These are phyloP conservation scores for Podila horticola DNA, from an alignment of 192 early-diverging fungal species.

Conservation along the genomic window DNA sequence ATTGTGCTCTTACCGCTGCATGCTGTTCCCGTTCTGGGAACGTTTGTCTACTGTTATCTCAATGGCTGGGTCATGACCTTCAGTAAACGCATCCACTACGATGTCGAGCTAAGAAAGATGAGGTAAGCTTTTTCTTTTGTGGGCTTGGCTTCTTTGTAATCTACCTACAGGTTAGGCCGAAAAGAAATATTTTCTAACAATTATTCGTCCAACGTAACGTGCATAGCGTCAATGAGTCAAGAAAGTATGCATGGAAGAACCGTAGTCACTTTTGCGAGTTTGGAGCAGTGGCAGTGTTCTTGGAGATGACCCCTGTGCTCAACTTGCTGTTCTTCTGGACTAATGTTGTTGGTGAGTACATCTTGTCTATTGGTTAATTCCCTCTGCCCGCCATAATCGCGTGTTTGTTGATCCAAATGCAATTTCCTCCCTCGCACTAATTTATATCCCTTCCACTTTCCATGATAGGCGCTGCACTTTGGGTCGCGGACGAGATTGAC, in stretches of 20 bases:
- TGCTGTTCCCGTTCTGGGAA: slow-evolving; percentile 66
- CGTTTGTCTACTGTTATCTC: slow-evolving; percentile 63
- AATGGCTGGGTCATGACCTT: slow-evolving; percentile 66
- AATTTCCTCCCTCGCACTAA: not conserved
- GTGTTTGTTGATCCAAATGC: not conserved
- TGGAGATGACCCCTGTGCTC: slow-evolving; percentile 71
- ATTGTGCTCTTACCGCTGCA: slow-evolving; percentile 69
- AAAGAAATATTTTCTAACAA: not conserved
- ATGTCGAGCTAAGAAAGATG: slow-evolving; percentile 58
- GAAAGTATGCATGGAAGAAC: slow-evolving; percentile 58
- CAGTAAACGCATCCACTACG: slow-evolving; percentile 61
- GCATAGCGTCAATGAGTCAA: slow-evolving; percentile 53
- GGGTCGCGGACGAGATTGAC: slow-evolving; percentile 70
- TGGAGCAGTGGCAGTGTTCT: slow-evolving; percentile 63
- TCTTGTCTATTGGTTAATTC: not conserved
- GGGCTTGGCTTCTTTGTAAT: not conserved
- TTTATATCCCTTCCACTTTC: not conserved
- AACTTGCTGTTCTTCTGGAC: slow-evolving; percentile 76
- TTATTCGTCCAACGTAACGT: not conserved
- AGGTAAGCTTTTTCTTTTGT: slow-evolving; percentile 7
- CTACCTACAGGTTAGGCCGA: not conserved
- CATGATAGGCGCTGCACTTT: slow-evolving; percentile 48
- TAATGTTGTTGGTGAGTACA: slow-evolving; percentile 64
- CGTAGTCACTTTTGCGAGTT: slow-evolving; percentile 48
- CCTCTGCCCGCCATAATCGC: not conserved